These are phyloP conservation scores for Ophiocordyceps robertsii DNA, from an alignment of 2,329 filamentous ascomycete species.

Conservation along the genomic window DNA sequence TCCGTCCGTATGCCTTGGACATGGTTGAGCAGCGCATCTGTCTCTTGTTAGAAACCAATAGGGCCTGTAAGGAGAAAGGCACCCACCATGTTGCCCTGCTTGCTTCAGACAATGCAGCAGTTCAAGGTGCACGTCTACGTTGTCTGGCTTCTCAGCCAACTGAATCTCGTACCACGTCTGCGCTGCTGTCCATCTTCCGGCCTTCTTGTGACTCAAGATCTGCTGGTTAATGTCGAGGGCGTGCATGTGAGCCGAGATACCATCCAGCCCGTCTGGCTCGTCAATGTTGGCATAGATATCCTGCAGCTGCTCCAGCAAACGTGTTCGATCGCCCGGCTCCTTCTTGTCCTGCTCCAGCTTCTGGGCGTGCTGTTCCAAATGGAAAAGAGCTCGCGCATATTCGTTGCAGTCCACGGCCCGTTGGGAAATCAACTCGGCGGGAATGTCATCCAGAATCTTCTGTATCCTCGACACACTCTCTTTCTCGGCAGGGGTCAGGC, in stretches of 20 bases:
- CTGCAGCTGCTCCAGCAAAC: constrained; percentile 66
- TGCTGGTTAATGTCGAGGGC: constrained; percentile 89
- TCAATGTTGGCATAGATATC: constrained; percentile 96
- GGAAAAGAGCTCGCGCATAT: constrained; percentile 81
- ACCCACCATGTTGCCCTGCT: constrained; percentile 81
- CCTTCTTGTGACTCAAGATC: constrained; percentile 82
- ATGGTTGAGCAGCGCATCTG: constrained; percentile 76
- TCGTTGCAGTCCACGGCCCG: constrained; percentile 90
- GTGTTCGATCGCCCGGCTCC: constrained; percentile 40
- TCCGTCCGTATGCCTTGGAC: constrained; percentile 60
- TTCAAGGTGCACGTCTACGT: constrained; percentile 67
- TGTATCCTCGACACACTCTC: constrained; percentile 35
- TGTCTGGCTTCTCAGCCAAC: constrained; percentile 63
- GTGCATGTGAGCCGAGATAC: constrained; percentile 77
- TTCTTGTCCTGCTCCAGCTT: constrained; percentile 30
- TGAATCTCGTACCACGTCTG: constrained; percentile 97
- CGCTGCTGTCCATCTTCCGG: constrained; percentile 83
- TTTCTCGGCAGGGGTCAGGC: constrained; percentile 25
- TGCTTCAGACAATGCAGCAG: constrained; percentile 82
- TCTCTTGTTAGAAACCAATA: constrained; percentile 7
- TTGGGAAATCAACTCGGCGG: constrained; percentile 60
- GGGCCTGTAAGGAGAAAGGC: no score
- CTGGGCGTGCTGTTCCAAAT: constrained; percentile 81
- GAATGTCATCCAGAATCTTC: constrained; percentile 46
- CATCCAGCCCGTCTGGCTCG: constrained; percentile 91